These are phyloP conservation scores for Termitomyces sp. DNA, from an alignment of 768 basidiomycete species.

Conservation along the genomic window DNA sequence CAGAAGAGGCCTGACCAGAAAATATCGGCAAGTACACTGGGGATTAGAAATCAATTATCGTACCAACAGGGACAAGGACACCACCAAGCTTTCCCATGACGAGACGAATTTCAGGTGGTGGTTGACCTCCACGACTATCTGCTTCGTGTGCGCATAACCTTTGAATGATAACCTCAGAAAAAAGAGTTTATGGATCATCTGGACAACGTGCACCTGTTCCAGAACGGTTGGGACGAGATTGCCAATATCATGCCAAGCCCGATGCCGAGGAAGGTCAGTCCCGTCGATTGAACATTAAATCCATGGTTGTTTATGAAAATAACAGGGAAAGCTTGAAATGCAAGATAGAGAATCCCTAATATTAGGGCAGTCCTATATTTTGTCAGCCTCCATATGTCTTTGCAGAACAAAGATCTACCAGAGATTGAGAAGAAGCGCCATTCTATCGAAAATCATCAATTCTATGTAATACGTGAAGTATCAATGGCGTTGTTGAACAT, in stretches of 20 bases:
- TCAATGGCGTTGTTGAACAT: neutral
- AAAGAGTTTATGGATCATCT: constrained; percentile 15
- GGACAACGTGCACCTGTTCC: constrained; percentile 45
- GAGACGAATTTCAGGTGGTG: constrained; percentile 63
- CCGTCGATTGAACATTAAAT: constrained; percentile 46
- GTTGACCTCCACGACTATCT: constrained; percentile 29
- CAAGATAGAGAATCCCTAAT: constrained; percentile 57
- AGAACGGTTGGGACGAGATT: constrained; percentile 43
- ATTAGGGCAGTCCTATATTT: constrained; percentile 48
- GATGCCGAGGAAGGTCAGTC: constrained; percentile 56
- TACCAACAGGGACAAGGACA: constrained; percentile 55
- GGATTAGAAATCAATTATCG: constrained; percentile 30
- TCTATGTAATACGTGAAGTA: constrained; percentile 26
- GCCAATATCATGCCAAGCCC: constrained; percentile 51
- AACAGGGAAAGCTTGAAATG: constrained; percentile 55
- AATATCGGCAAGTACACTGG: constrained; percentile 42
- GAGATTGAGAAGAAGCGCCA: constrained; percentile 65
- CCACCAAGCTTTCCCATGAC: constrained; percentile 66
- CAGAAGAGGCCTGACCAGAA: constrained; percentile 42
- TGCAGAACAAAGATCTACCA: constrained; percentile 40
- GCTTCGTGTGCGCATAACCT: constrained; percentile 11
- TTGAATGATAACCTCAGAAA: neutral
- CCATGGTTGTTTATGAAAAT: constrained; percentile 43
- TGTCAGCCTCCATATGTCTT: neutral
- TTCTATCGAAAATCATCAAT: constrained; percentile 60